These are phyloP conservation scores for Penicillium goetzii DNA, from an alignment of 495 filamentous ascomycete genomes.

Conservation along the genomic window DNA sequence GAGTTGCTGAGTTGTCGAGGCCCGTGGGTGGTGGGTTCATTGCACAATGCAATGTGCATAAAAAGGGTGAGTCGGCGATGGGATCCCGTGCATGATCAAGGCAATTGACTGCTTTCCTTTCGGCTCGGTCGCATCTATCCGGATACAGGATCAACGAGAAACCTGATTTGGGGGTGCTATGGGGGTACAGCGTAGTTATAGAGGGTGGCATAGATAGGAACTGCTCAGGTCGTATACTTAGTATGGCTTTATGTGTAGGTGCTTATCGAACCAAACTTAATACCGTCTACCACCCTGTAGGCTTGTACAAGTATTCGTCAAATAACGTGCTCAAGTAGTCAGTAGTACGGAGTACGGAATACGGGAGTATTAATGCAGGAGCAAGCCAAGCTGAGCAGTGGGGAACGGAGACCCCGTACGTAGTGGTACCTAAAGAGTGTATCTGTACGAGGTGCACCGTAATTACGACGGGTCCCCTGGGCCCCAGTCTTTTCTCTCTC, in stretches of 20 bases:
- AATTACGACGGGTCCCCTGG: slow-evolving; percentile 26
- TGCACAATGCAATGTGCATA: neutral
- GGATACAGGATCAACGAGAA: neutral
- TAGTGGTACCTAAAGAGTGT: neutral
- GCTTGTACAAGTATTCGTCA: neutral
- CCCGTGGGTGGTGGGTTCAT: neutral
- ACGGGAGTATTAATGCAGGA: neutral
- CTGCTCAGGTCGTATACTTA: neutral
- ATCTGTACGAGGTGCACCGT: slow-evolving; percentile 5
- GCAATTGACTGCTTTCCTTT: neutral
- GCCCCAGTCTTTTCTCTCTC: slow-evolving; percentile 19
- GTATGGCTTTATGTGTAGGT: neutral
- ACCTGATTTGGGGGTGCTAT: neutral
- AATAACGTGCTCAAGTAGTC: neutral
- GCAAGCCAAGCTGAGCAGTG: slow-evolving; percentile 20
- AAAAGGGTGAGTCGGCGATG: neutral
- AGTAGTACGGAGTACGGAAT: neutral
- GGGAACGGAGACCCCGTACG: slow-evolving; percentile 13
- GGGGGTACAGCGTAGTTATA: neutral
- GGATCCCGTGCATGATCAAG: neutral
- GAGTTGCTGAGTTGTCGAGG: no score
- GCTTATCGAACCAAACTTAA: neutral
- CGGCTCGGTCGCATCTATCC: neutral
- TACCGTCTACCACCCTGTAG: neutral
- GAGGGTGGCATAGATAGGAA: neutral